Evolutionary conservation across 495 filamentous ascomycete genomes (phyloP), one percentile per base, ranked within the genome.

Genomic region (Penicillium canescens): DNA sequence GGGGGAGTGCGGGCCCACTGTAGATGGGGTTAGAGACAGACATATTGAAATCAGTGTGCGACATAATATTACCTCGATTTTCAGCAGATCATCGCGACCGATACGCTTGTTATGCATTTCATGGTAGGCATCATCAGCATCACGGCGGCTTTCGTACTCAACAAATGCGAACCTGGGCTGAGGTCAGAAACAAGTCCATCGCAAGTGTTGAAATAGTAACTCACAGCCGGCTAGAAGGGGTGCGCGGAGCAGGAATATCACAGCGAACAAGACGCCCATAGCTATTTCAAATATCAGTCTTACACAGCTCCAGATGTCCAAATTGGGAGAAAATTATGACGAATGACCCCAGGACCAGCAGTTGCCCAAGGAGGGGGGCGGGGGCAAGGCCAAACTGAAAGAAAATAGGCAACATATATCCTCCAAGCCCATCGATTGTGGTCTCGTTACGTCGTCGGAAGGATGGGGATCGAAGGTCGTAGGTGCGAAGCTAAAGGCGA

Each of bases 101-200:
- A 99, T 92, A 48, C 94, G 90, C 84, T 96, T 96, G 78, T 97
- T 97, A 72, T 99, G 94, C 95, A 99, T 98, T 73, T 99, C 94
- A 73, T 98, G 91, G 68, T 99, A 99, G 31, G 94, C 94, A 81
- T 99, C 94, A 76, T 99, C 94, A 41, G 94, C 92, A 81, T 99
- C 94, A 62, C 94, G 95, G 62, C 94, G 91, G 72, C 91, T 96
- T 78, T 99, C 94, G 72, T 99, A 99, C 75, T 99, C 94, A 46
- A 99, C 94, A 75, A 99, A 99, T 14, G 94, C 94, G 71, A 99
- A 99, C 54, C 94, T 98, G 46, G 37, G 50, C 46, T 35, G 2
- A 7, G 18, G 69, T 63, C 58, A 60, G 53, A 54, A 42, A 53
- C 35, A 14, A 46, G 54, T 37, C 45, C 26, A 33, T 20, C 35